Percentiles rank a stretch among this genome's conserved stretches.
Conservation (phyloP, 2,329 filamentous ascomycete genomes). For the Colletotrichum limetticola region DNA sequence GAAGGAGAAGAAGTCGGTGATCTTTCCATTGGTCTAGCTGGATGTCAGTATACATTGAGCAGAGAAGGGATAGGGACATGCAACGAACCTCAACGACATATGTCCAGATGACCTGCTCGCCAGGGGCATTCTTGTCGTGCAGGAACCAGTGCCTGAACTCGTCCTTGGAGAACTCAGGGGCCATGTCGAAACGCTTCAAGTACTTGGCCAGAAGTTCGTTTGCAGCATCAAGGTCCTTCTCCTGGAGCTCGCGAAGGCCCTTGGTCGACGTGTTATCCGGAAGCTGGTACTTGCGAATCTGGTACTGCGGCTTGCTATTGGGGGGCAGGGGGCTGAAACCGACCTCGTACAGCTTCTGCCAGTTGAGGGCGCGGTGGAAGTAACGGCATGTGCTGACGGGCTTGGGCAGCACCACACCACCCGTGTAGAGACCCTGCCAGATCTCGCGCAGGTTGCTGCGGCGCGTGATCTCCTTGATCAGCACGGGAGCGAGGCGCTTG, state of each 20-base stretch:
- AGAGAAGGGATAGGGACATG: background rate
- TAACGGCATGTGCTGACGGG: conserved; percentile 95
- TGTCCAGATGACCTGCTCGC: conserved; percentile 89
- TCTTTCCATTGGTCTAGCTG: conserved; percentile 69
- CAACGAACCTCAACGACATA: conserved; percentile 82
- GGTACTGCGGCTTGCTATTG: conserved; percentile 85
- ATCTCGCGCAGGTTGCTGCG: conserved; percentile 87
- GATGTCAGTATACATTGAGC: conserved; percentile 29
- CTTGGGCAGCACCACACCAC: conserved; percentile 88
- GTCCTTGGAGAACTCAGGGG: conserved; percentile 80
- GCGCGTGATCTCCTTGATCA: conserved; percentile 98
- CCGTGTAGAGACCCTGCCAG: conserved; percentile 97
- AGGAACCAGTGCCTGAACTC: conserved; percentile 92
- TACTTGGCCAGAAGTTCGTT: conserved; percentile 81
- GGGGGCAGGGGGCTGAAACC: conserved; percentile 91
- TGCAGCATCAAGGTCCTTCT: conserved; percentile 81
- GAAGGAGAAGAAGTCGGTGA: conserved; percentile 98
- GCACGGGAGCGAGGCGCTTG: conserved; percentile 90
- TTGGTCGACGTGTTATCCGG: conserved; percentile 78
- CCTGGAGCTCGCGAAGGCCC: conserved; percentile 83
- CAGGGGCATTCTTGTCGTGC: conserved; percentile 70
- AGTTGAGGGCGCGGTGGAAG: conserved; percentile 93
- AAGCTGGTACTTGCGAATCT: conserved; percentile 87
- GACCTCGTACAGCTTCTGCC: conserved; percentile 94
- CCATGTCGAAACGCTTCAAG: conserved; percentile 82